A percentile compares a stretch with the other conserved stretches of the same genome.
Conservation (phyloP, 805 yeast species). For the Metschnikowia koreensis region DNA sequence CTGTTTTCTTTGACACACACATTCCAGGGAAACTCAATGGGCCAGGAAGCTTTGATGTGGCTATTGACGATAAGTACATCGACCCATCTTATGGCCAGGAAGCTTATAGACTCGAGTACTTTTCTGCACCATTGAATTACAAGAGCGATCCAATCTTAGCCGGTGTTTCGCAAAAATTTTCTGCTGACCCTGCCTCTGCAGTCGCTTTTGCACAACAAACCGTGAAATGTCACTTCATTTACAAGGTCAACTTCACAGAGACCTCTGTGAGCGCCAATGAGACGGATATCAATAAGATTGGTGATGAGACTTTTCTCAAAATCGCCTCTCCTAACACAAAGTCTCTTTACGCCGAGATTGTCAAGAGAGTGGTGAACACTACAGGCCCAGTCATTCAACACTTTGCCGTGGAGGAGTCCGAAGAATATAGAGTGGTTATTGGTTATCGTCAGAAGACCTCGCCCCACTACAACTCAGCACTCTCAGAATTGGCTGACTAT, state of each 20-base stretch:
- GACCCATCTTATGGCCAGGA: conserved; percentile 48
- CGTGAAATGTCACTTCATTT: conserved; percentile 77
- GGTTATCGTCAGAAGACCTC: conserved; percentile 85
- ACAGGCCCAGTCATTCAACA: conserved; percentile 94
- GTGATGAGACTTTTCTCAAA: conserved; percentile 74
- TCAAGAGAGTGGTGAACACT: conserved; percentile 63
- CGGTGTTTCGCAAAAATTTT: conserved; percentile 36
- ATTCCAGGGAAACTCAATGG: conserved; percentile 40
- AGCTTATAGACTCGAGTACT: conserved; percentile 71
- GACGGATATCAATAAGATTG: conserved; percentile 61
- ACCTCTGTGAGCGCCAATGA: conserved; percentile 29
- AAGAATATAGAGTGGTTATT: conserved; percentile 83
- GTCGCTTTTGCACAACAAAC: conserved; percentile 41
- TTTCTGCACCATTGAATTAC: conserved; percentile 60
- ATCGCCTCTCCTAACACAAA: conserved; percentile 82
- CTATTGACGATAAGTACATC: conserved; percentile 79
- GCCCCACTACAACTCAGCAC: conserved; percentile 82
- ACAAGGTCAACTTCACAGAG: conserved; percentile 51
- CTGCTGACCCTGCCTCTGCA: conserved; percentile 15
- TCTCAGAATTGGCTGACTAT: conserved; percentile 82
- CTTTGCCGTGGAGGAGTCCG: conserved; percentile 71
- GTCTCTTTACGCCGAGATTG: conserved; percentile 67
- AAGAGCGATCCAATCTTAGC: conserved; percentile 45
- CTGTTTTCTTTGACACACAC: conserved; percentile 83
- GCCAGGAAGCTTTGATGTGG: conserved; percentile 52